Percentiles rank a stretch among this genome's conserved stretches.
Conservation (phyloP, 139 green algal genomes). For the Monoraphidium neglectum region DNA sequence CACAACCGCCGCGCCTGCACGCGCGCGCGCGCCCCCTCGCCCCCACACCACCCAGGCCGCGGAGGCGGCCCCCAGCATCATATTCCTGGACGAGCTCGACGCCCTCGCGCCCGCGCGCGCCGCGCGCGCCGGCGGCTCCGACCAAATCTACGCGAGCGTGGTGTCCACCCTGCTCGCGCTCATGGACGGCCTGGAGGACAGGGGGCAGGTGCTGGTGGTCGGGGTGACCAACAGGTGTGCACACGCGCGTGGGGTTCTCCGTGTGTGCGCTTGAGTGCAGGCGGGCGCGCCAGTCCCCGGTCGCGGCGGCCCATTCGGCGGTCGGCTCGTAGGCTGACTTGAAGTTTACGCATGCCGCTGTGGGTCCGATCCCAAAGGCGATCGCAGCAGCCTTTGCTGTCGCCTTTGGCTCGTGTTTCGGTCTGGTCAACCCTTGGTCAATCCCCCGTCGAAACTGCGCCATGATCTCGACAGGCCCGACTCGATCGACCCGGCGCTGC, state of each 20-base stretch:
- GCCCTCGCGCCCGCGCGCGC: conserved; percentile 63
- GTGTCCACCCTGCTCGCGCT: conserved; percentile 90
- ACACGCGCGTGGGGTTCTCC: no score
- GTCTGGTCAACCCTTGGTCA: no score
- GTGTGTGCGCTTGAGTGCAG: no score
- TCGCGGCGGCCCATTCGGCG: not conserved
- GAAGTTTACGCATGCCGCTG: not conserved
- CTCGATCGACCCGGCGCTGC: conserved; percentile 71
- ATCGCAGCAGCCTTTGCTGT: no score
- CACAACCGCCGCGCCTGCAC: no score
- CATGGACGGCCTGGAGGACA: conserved; percentile 80
- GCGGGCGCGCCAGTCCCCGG: no score
- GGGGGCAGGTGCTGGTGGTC: conserved; percentile 76
- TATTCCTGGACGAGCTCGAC: conserved; percentile 94
- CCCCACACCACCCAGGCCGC: conserved; percentile 26
- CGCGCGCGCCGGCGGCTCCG: conserved; percentile 24
- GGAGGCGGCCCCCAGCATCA: conserved; percentile 68
- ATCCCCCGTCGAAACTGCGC: not conserved
- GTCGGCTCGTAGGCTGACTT: not conserved
- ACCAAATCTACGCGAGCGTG: conserved; percentile 84
- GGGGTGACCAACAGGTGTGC: conserved; percentile 81
- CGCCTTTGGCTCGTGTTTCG: no score
- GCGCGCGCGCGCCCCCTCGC: no score
- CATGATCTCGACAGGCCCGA: conserved; percentile 51
- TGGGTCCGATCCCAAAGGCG: no score